Evolutionary conservation across 1,284 basidiomycete species (phyloP), one percentile per base, ranked within the genome.

Genomic region (Boletus mariae): DNA sequence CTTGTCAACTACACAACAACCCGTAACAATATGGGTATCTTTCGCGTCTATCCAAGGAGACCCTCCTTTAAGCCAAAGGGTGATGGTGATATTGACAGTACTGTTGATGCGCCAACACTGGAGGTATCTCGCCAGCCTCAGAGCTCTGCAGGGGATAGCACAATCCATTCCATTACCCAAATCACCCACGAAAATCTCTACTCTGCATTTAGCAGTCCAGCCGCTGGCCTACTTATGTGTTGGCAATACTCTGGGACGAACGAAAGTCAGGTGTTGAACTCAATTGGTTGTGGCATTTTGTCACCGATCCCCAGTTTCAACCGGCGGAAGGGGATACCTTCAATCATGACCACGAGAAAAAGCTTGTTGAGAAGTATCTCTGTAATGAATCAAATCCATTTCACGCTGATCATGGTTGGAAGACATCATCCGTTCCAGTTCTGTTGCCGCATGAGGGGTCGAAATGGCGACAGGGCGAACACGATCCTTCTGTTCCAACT

Each of bases 221-320:
- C 44, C 2, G 37, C 47, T 8, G 50, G 52, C 0, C n/a, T 59
- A 1, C 1, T 59, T 1, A 59, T 59, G 57, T 17, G 26, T 1
- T 59, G 57, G 52, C 45, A 52, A 8, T 59, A 59, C n/a, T 52
- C 54, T 28, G 25, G 32, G 11, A n/a, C 15, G 1, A 49, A 7
- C 7, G 8, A 25, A 13, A 43, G 26, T 49, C 41, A 9, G 32
- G 9, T 2, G 15, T 10, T 28, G 48, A 49, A 25, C 25, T 49
- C 2, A 26, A 34, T 17, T 23, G 23, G n/a, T n/a, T 37, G n/a
- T 37, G 35, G 35, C 7, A 11, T 9, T 37, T 37, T 10, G n/a
- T 37, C n/a, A 37, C 35, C 9, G n/a, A 37, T 13, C n/a, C n/a
- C n/a, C 2, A 15, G 35, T 37, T 37, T 37, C 35, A 37, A 37